phyloP scores from a whole-genome alignment of 2,329 filamentous ascomycete species.

The Hypocreales sp. region DNA sequence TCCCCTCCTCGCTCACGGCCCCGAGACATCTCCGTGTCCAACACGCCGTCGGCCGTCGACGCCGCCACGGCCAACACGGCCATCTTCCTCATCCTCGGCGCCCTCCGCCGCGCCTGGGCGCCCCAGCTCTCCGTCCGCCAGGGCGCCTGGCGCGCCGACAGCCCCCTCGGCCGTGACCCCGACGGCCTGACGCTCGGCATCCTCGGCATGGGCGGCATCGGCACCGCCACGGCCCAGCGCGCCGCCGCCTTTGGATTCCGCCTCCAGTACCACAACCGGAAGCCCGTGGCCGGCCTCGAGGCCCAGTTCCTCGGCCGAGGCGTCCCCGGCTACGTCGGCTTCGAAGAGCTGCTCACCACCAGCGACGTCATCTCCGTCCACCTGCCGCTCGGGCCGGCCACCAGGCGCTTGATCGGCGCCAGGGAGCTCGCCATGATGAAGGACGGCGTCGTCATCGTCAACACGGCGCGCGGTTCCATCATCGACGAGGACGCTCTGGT shows the following conservation, averaged over 20 bases:
- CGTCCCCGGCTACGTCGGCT: constrained; percentile 25
- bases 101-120: constrained; percentile 48
- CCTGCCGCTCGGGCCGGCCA: constrained; percentile 32
- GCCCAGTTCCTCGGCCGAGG: constrained; percentile 18
- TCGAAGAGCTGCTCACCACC: constrained; percentile 34
- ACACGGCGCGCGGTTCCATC: constrained; percentile 40
- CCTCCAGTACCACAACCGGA: constrained; percentile 42
- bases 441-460: constrained; percentile 38
- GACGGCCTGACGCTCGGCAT: constrained; percentile 47
- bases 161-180: constrained; percentile 44
- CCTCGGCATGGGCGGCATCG: constrained; percentile 45
- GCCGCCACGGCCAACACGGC: constrained; percentile 57
- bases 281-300: constrained; percentile 19
- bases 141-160: constrained; percentile 40
- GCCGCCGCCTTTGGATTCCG: constrained; percentile 39
- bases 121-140: constrained; percentile 41
- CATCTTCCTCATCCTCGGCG: constrained; percentile 56
- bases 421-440: constrained; percentile 36
- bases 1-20: too few relatives aligned
- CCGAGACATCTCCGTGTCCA: constrained; percentile 41
- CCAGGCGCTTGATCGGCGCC: constrained; percentile 34
- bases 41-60: constrained; percentile 51
- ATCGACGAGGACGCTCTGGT: constrained; percentile 41
- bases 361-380: constrained; percentile 40
- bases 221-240: constrained; percentile 28